Percentiles rank a stretch among this genome's conserved stretches.
Evolutionary conservation across 1,139 yeast species (phyloP).

Genomic region (Geotrichum klebahnii): DNA sequence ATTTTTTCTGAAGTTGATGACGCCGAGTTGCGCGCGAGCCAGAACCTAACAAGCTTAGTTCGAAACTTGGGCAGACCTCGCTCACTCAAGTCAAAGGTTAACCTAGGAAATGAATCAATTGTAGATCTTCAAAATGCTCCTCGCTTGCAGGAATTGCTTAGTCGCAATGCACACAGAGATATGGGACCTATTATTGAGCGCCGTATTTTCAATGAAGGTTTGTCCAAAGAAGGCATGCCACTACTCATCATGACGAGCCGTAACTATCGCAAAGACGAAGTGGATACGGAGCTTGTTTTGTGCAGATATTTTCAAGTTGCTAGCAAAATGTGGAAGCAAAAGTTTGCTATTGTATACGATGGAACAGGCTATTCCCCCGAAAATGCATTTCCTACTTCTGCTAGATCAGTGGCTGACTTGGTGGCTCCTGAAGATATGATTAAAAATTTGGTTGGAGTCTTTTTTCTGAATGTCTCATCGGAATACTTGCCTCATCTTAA

Average conservation of each 20-base stretch:
- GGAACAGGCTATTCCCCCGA: constrained; percentile 56
- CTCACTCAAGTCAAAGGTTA: constrained; percentile 5
- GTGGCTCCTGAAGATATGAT: constrained; percentile 48
- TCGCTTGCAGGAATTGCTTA: constrained; percentile 71
- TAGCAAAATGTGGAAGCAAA: constrained; percentile 69
- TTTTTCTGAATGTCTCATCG: constrained; percentile 61
- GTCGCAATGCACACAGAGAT: constrained; percentile 57
- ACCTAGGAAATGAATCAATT: background rate
- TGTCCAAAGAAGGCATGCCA: constrained; percentile 71
- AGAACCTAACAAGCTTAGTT: constrained; percentile 28
- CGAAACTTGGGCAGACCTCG: constrained; percentile 32
- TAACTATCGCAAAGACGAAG: constrained; percentile 42
- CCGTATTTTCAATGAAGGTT: constrained; percentile 58
- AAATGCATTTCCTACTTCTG: constrained; percentile 37
- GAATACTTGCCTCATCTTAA: constrained; percentile 41
- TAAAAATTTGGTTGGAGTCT: constrained; percentile 53
- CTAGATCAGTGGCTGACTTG: constrained; percentile 27
- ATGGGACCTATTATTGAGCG: constrained; percentile 46
- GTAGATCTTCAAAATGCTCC: constrained; percentile 19
- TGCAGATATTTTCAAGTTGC: constrained; percentile 65
- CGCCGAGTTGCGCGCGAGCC: constrained; percentile 23
- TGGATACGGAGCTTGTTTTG: constrained; percentile 55
- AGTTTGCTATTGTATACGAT: constrained; percentile 62
- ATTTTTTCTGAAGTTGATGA: constrained; percentile 22
- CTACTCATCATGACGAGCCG: constrained; percentile 55